Base-by-base conservation (phyloP, 805 yeast species). In the Ogataea allantospora region DNA sequence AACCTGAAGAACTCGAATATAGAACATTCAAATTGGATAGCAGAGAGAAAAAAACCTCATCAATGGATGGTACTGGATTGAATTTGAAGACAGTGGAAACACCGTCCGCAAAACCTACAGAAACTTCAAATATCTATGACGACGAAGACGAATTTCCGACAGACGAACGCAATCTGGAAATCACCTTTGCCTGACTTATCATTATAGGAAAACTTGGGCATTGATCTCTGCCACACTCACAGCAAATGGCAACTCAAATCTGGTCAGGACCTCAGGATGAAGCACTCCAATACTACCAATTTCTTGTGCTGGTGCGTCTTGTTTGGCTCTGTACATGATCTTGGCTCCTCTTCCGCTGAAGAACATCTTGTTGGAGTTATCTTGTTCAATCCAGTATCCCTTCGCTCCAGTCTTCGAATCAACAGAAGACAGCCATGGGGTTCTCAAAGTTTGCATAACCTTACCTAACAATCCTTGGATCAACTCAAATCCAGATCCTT, bases 331-430 rank as follows among this genome's bases (percentile, higher is more conserved):
- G 67, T 80, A 85, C 66, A 73, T 77, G 47, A 93, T 74, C 57
- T 77, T 81, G 35, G 99, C 99, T 46, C 96, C 97, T 71, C 99
- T 83, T 27, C 98, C 99, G 26, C 96, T 95, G 84, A 93, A 93
- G 67, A 74, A 91, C 43, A 89, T 83, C 33, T 79, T 73, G 58
- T 80, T 73, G 18, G 72, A 69, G 36, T 64, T 65, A 55, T 80
- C 86, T 60, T 83, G 80, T 62, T 80, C 85, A 42, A 84, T 83
- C 93, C 93, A 85, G 67, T 78, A 85, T 37, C 96, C 96, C 68
- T 93, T 85, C 44, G 68, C 74, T 26, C 68, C 63, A 38, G 67
- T 72, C 27, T 66, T 58, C 25, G 73, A 58, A 45, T 75, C 72
- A 44, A 75, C 80, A 43, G 32, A 30, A 22, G 48, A 39, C 13